Conservation (phyloP, 441 rosid species). For the Mallotus japonicus region DNA sequence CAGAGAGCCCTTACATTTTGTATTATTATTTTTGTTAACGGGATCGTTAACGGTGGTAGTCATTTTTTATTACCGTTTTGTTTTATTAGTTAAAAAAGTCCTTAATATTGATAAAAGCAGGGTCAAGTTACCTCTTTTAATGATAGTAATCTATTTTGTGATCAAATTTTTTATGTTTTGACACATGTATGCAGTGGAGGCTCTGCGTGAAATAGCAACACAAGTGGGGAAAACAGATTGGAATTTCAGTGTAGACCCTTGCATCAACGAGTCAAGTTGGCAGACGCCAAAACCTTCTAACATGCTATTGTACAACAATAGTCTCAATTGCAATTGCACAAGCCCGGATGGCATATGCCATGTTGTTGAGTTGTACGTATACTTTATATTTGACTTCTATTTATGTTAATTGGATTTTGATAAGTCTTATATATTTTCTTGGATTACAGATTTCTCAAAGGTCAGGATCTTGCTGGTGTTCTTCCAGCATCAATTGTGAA, state of each 20-base stretch:
- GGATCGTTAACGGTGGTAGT: no score
- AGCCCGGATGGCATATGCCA: slow-evolving; percentile 30
- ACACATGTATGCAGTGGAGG: slow-evolving; percentile 19
- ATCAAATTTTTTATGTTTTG: no score
- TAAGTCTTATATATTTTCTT: neutral
- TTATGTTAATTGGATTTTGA: neutral
- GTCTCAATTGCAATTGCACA: slow-evolving; percentile 26
- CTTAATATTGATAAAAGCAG: no score
- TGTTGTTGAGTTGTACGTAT: neutral
- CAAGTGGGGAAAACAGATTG: slow-evolving; percentile 28
- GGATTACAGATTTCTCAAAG: slow-evolving; percentile 29
- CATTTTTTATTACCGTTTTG: no score
- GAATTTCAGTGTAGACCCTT: slow-evolving; percentile 27
- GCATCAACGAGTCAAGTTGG: slow-evolving; percentile 28
- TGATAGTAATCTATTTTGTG: no score
- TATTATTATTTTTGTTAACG: no score
- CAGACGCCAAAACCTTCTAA: slow-evolving; percentile 12
- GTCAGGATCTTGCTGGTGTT: slow-evolving; percentile 39
- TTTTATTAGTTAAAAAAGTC: no score
- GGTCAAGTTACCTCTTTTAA: no score
- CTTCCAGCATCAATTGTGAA: slow-evolving; percentile 33
- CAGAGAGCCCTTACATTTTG: no score
- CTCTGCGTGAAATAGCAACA: slow-evolving; percentile 24
- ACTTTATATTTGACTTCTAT: neutral
- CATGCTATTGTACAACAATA: slow-evolving; percentile 1